Base-by-base conservation (phyloP, 768 basidiomycete genomes). In the Mycena vulgaris region DNA sequence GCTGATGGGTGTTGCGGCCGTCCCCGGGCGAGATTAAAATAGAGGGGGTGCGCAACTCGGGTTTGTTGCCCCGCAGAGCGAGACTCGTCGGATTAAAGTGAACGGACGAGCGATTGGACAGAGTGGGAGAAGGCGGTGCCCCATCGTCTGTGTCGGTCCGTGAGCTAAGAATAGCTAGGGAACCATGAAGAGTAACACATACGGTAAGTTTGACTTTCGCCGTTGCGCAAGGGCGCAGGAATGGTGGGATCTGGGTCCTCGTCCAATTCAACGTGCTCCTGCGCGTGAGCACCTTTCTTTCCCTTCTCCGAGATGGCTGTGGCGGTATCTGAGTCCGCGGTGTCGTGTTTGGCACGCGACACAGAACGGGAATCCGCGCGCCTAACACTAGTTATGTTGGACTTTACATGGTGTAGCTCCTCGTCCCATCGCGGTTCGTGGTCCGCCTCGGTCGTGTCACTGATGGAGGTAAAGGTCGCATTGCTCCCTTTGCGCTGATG, bases 111-210 rank as follows among this genome's bases (percentile, higher is more conserved):
- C 84, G 86, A 3, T 85, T 88, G 0, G 94, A 93, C 13, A 93
- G 84, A 0, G 94, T 94, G 1, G 94, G 94, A 0, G 94, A 95
- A 0, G 94, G 93, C 0, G 94, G 94, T 1, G 80, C 81, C 42
- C 81, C 83, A 51, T 87, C 86, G n/a, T 86, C 83, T 0, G 76
- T 75, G 37, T 79, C 74, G 6, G 77, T 72, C 1, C 78, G 77
- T 0, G 80, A 80, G 23, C 72, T 69, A 8, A 74, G 78, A 1
- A 75, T 69, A 40, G 76, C 76, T 9, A 75, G 58, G 28, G 68
- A 71, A 21, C 70, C 64, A 11, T 69, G 69, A 30, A 66, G 56
- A 10, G 19, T 37, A 2, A n/a, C n/a, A n/a, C n/a, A n/a, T n/a
- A n/a, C n/a, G n/a, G n/a, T n/a, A n/a, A n/a, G n/a, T n/a, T n/a